A percentile compares a stretch with the other conserved stretches of the same genome.
These are phyloP conservation scores for Suillus americanus DNA, from an alignment of 768 basidiomycete genomes.

Conservation along the genomic window DNA sequence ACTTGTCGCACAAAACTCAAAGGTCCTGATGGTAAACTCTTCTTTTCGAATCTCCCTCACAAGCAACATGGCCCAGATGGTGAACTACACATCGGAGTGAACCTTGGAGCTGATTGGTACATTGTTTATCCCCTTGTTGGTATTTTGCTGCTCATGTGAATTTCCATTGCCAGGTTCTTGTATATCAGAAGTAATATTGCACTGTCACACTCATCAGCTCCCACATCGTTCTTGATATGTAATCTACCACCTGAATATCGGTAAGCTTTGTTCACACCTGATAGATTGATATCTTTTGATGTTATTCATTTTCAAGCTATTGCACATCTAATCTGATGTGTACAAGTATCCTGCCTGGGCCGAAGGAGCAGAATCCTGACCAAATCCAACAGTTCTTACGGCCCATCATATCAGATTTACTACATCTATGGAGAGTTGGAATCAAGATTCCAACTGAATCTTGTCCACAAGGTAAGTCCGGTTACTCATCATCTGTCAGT, in stretches of 20 bases:
- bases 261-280: slow-evolving; percentile 9
- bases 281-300: too few relatives aligned
- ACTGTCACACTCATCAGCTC: slow-evolving; percentile 34
- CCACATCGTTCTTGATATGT: slow-evolving; percentile 32
- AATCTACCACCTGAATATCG: slow-evolving; percentile 28
- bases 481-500: too few relatives aligned
- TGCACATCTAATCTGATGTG: slow-evolving; percentile 12
- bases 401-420: slow-evolving; percentile 26
- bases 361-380: slow-evolving; percentile 26
- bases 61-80: slow-evolving; percentile 14
- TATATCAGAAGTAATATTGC: slow-evolving; percentile 33
- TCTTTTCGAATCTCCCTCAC: slow-evolving; percentile 22
- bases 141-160: too few relatives aligned
- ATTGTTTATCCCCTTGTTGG: too few relatives aligned
- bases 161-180: slow-evolving; percentile 29
- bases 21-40: slow-evolving; percentile 23
- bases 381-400: slow-evolving; percentile 26
- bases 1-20: slow-evolving; percentile 18
- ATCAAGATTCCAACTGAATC: not conserved
- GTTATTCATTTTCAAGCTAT: not conserved
- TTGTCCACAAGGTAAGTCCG: slow-evolving; percentile 19
- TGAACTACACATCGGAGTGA: slow-evolving; percentile 29
- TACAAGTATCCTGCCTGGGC: slow-evolving; percentile 27
- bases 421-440: slow-evolving; percentile 23
- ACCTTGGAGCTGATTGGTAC: slow-evolving; percentile 32